Evolutionary conservation across 2,329 filamentous ascomycete genomes (phyloP), one percentile per base, ranked within the genome.

Genomic region (Cercospora canescens): DNA sequence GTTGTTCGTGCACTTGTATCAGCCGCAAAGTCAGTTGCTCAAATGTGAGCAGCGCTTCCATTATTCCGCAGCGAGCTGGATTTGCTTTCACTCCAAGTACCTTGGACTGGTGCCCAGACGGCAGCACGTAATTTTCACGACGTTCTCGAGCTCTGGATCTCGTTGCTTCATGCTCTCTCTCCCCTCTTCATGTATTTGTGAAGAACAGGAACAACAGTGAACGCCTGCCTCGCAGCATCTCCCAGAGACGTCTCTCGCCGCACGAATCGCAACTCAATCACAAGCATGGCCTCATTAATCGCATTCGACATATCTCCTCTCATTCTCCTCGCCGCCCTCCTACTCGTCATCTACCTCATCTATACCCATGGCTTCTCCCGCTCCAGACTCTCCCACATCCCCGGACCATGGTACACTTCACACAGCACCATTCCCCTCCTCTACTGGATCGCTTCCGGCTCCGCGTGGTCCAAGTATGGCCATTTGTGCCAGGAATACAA

Each of bases 381-480:
- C 6, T 32, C 28, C 6, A 35, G 21, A 32, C 60, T 66, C 24
- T 41, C 60, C 2, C 60, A 66, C 24, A 63, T 66, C 12, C 64
- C 64, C 8, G 64, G 64, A 1, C 64, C 64, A 9, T 57, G 52
- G 54, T 60, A 59, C 34, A 63, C 60, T 1, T 39, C 57, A 11
- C 62, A 60, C 56, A 60, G 54, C 12, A 59, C 34, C 14, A 21
- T 66, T 9, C 60, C 60, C 32, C 60, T 63, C 21, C 60, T 66
- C 28, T 37, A 37, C 45, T 66, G 64, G 64, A 60, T 59, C 9
- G 16, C 11, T n/a, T 32, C 41, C 14, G 64, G 64, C 24, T 35
- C 45, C 28, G 37, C 64, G 6, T 62, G 60, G 60, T 58, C 60
- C n/a, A 24, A 55, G 45, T 60, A 60, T 21, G 64, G 59, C 32